phyloP scores from a whole-genome alignment of 441 rosid genomes.

The Eruca vesicaria region DNA sequence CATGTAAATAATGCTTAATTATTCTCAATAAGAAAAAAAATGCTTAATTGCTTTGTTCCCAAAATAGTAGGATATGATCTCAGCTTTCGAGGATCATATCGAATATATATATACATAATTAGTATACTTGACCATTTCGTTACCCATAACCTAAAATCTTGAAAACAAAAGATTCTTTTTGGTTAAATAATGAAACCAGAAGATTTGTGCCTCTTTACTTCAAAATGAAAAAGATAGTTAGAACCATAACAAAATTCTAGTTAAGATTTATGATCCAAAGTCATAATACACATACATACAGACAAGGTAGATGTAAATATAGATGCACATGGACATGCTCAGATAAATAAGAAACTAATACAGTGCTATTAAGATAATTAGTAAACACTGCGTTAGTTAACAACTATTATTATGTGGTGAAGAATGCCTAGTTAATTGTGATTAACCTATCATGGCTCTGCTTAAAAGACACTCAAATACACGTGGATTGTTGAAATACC shows the following conservation, averaged over 20 bases:
- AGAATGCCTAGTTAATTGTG: constrained; percentile 33
- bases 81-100: too few relatives aligned
- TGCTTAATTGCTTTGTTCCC: too few relatives aligned
- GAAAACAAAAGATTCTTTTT: too few relatives aligned
- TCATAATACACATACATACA: background rate
- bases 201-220: background rate
- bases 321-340: constrained; percentile 32
- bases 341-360: background rate
- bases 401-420: constrained; percentile 14
- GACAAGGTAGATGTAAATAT: background rate
- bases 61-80: too few relatives aligned
- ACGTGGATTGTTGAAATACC: constrained; percentile 1
- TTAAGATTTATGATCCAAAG: background rate
- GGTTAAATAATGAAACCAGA: too few relatives aligned
- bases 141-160: too few relatives aligned
- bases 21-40: too few relatives aligned
- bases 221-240: background rate
- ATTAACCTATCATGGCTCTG: constrained; percentile 16
- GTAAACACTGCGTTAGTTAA: constrained; percentile 14
- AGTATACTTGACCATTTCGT: too few relatives aligned
- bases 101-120: too few relatives aligned
- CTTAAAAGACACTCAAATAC: constrained; percentile 25
- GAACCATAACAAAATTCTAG: background rate
- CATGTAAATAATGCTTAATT: too few relatives aligned
- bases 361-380: background rate